A percentile compares a stretch with the other conserved stretches of the same genome.
Conservation (phyloP, 805 yeast genomes). For the Suhomyces vadensis region DNA sequence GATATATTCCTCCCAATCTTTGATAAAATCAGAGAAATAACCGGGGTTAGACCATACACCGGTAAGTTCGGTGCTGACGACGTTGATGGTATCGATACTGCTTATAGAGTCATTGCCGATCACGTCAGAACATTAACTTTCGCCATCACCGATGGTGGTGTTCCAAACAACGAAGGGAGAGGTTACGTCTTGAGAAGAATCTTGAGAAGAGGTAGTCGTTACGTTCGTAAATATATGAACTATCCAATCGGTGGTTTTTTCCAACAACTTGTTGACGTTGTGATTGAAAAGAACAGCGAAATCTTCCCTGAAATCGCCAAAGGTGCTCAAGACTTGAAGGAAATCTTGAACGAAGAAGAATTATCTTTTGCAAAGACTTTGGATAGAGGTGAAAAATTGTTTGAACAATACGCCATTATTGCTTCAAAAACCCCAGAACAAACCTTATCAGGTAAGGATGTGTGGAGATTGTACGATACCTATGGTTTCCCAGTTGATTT, state of each 20-base stretch:
- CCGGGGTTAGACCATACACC: slow-evolving; percentile 86
- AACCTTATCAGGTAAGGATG: slow-evolving; percentile 87
- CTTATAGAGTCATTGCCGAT: slow-evolving; percentile 97
- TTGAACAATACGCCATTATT: slow-evolving; percentile 86
- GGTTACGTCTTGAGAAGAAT: slow-evolving; percentile 98
- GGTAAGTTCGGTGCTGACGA: slow-evolving; percentile 96
- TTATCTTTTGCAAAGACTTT: slow-evolving; percentile 91
- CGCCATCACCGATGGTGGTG: slow-evolving; percentile 98
- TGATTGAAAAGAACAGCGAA: slow-evolving; percentile 81
- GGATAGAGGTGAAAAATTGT: slow-evolving; percentile 96
- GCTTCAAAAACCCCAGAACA: slow-evolving; percentile 76
- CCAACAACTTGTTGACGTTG: slow-evolving; percentile 87
- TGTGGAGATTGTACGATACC: slow-evolving; percentile 97
- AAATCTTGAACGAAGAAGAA: slow-evolving; percentile 95
- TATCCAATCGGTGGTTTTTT: slow-evolving; percentile 95
- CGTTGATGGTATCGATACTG: slow-evolving; percentile 92
- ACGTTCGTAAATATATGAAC: slow-evolving; percentile 92
- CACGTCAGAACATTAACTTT: slow-evolving; percentile 96
- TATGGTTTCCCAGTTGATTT: slow-evolving; percentile 99
- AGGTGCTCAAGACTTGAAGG: slow-evolving; percentile 73
- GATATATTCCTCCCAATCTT: slow-evolving; percentile 94
- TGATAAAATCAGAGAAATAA: slow-evolving; percentile 81
- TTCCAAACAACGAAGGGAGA: slow-evolving; percentile 98
- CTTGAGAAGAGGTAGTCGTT: slow-evolving; percentile 96
- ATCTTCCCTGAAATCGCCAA: slow-evolving; percentile 89